phyloP scores from a whole-genome alignment of 768 basidiomycete species.

The Naganishia vaughanmartiniae region DNA sequence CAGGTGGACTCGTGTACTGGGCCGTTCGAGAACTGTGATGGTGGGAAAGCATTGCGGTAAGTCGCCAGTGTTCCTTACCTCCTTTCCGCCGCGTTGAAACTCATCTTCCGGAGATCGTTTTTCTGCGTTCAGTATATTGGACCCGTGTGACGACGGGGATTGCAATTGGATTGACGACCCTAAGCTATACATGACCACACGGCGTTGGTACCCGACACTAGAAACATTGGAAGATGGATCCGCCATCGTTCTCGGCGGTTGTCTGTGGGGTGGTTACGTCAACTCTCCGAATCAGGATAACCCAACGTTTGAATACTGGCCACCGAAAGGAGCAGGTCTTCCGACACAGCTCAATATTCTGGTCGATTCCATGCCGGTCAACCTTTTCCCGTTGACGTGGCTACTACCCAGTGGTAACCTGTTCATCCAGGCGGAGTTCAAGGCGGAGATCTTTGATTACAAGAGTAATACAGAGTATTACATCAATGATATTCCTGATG shows the following conservation, averaged over 20 bases:
- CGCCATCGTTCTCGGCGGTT: constrained; percentile 56
- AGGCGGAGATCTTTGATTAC: constrained; percentile 49
- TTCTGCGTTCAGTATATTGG: constrained; percentile 10
- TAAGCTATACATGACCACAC: constrained; percentile 48
- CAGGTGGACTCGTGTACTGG: constrained; percentile 8
- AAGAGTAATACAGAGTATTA: constrained; percentile 45
- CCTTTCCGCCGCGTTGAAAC: neutral
- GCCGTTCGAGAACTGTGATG: constrained; percentile 51
- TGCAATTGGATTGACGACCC: constrained; percentile 49
- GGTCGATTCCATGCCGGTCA: constrained; percentile 46
- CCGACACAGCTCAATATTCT: constrained; percentile 51
- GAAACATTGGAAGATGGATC: constrained; percentile 51
- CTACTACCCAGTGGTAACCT: constrained; percentile 43
- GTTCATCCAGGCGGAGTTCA: constrained; percentile 42
- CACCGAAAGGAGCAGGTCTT: constrained; percentile 39
- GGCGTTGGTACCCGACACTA: constrained; percentile 50
- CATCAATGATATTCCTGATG: constrained; percentile 44
- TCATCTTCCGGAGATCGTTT: neutral
- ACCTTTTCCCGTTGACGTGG: constrained; percentile 49
- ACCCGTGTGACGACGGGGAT: constrained; percentile 29
- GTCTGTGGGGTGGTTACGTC: constrained; percentile 51
- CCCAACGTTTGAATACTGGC: constrained; percentile 52
- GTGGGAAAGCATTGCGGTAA: constrained; percentile 48
- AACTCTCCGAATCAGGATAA: constrained; percentile 51
- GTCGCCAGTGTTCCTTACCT: neutral